phyloP scores from a whole-genome alignment of 352 stramenopile genomes.

The Globisporangium spinosum region DNA sequence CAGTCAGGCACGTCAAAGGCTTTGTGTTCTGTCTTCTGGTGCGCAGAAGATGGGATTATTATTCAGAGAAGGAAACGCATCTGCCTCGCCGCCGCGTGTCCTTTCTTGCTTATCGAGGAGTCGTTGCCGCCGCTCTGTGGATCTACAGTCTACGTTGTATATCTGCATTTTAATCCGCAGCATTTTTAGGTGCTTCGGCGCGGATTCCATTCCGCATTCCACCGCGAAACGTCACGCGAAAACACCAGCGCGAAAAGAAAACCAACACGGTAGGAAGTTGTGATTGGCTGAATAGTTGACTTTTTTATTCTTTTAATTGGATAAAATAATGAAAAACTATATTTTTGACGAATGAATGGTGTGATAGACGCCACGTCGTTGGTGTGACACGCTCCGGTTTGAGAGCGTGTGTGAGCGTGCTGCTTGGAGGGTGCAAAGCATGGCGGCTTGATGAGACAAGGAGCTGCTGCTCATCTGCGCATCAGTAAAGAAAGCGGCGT shows the following conservation, averaged over 20 bases:
- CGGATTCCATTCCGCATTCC: too few relatives aligned
- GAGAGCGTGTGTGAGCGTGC: neutral
- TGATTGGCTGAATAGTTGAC: neutral
- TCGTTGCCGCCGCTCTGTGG: too few relatives aligned
- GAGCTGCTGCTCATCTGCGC: neutral
- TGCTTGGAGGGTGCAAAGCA: neutral
- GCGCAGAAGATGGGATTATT: neutral
- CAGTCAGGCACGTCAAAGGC: neutral
- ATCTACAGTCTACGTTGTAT: too few relatives aligned
- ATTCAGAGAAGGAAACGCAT: too few relatives aligned
- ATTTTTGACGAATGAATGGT: neutral
- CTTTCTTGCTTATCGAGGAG: too few relatives aligned
- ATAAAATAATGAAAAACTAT: neutral
- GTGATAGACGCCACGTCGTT: neutral
- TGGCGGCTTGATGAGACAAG: neutral
- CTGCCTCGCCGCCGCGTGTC: too few relatives aligned
- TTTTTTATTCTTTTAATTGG: neutral
- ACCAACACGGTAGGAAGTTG: neutral
- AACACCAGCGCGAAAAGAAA: neutral
- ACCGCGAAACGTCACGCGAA: too few relatives aligned
- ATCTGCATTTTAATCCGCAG: too few relatives aligned
- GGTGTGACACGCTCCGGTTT: conserved; percentile 2
- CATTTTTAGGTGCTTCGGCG: too few relatives aligned
- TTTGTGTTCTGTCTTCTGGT: neutral
- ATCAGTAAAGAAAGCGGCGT: neutral